A percentile compares a stretch with the other conserved stretches of the same genome.
phyloP scores from a whole-genome alignment of 2,329 filamentous ascomycete genomes.

The Neopestalotiopsis rosae region DNA sequence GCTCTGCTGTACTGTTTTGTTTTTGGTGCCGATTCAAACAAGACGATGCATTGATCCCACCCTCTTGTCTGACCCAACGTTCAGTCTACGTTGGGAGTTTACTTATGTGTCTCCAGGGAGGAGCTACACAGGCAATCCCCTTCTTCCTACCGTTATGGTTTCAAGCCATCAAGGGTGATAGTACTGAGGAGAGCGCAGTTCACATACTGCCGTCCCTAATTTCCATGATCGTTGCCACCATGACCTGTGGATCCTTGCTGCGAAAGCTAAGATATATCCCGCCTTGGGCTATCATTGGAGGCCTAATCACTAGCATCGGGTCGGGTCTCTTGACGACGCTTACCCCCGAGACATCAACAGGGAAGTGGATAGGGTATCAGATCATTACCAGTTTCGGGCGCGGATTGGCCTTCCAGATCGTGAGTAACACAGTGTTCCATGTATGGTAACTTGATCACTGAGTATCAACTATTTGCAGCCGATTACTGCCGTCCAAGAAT shows the following conservation, averaged over 20 bases:
- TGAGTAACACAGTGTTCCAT: too few relatives aligned
- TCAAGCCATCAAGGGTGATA: slow-evolving; percentile 8
- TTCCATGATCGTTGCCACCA: not conserved
- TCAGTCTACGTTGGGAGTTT: not conserved
- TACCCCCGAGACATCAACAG: slow-evolving; percentile 32
- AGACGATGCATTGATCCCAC: slow-evolving; percentile 5
- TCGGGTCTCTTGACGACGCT: slow-evolving; percentile 46
- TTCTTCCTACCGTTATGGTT: slow-evolving; percentile 13
- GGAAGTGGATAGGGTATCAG: slow-evolving; percentile 49
- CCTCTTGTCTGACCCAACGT: not conserved
- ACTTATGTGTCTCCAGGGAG: not conserved
- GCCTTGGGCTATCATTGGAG: not conserved
- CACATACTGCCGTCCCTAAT: slow-evolving; percentile 6
- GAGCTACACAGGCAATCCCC: not conserved
- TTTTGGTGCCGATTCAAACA: not conserved
- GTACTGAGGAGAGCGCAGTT: not conserved
- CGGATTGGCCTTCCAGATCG: slow-evolving; percentile 42
- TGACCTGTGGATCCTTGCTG: not conserved
- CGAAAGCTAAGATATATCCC: slow-evolving; percentile 1
- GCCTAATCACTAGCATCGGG: slow-evolving; percentile 29
- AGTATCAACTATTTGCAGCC: slow-evolving; percentile 42
- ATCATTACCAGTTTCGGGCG: slow-evolving; percentile 45
- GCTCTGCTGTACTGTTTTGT: not conserved
- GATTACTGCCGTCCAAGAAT: slow-evolving; percentile 42
- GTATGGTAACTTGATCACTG: too few relatives aligned